These are phyloP conservation scores for Pythium plurisporium DNA, from an alignment of 352 stramenopile genomes.

Conservation along the genomic window DNA sequence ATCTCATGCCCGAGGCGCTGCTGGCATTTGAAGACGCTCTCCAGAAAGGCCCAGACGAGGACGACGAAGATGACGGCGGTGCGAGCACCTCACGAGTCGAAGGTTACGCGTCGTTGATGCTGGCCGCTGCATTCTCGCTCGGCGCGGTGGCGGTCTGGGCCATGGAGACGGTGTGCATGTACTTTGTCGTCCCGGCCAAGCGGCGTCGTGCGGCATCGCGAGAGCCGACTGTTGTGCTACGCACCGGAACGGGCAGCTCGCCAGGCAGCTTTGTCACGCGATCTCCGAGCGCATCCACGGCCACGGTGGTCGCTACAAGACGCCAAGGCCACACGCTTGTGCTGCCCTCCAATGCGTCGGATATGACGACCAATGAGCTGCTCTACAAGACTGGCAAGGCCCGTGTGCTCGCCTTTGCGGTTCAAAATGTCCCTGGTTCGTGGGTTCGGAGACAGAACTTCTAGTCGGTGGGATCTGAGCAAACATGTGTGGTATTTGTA, in stretches of 20 bases:
- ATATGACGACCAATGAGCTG: constrained; percentile 10
- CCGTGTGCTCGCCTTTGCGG: constrained; percentile 12
- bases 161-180: constrained; percentile 21
- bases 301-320: neutral
- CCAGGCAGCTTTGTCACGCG: neutral
- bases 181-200: constrained; percentile 6
- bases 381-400: constrained; percentile 20
- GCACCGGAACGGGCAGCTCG: neutral
- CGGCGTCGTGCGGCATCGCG: neutral
- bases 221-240: constrained; percentile 7
- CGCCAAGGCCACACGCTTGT: constrained; percentile 1
- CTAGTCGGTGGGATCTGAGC: too few relatives aligned
- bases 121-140: constrained; percentile 12
- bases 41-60: neutral
- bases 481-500: neutral
- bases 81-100: neutral
- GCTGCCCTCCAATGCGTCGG: neutral
- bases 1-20: constrained; percentile 19
- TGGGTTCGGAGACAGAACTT: too few relatives aligned
- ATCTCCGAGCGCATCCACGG: neutral
- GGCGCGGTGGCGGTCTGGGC: constrained; percentile 18
- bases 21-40: constrained; percentile 3
- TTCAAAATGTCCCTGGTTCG: constrained; percentile 21
- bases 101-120: constrained; percentile 18
- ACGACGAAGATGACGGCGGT: neutral